Evolutionary conservation across 2,329 filamentous ascomycete genomes (phyloP), one percentile per base, ranked within the genome.

Genomic region (Aspergillus eucalypticola): DNA sequence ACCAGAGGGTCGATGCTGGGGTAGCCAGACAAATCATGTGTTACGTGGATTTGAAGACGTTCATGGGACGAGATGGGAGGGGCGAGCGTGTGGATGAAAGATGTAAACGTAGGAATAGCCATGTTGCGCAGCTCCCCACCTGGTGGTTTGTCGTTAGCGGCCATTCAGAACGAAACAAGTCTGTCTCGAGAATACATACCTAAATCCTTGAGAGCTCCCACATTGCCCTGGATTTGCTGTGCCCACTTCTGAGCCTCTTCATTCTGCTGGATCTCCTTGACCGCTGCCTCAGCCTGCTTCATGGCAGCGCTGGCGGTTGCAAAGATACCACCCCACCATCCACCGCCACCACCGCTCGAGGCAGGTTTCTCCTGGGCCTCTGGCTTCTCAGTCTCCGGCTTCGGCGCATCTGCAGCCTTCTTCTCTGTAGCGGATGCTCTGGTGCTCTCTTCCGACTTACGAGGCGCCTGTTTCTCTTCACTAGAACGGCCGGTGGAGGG

Each of bases 171-270:
- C 17, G 11, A 11, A 15, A 38, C 4, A 4, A 6, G 48, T 38
- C 42, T 10, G 17, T 52, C 44, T 1, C 50, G 5, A 11, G 5
- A 54, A 8, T 76, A 32, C 11, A 35, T 84, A 94, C 92, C 90
- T 63, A 94, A 81, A 57, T 88, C 90, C 67, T 86, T 86, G 44
- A 98, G 81, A 32, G 87, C 88, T 48, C 89, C 90, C 52, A 96
- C 90, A 73, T 96, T 96, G 61, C 92, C 93, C 71, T 89, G 89
- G 58, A 98, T 90, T 75, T 98, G 94, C 56, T 96, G 91, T 1
- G 93, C 91, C 92, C 94, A 99, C 75, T 91, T 90, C 80, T 94
- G 93, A 54, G 94, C 95, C 76, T 99, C 95, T 73, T 98, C 92
- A 70, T 96, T 97, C 73, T 95, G 89, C 75, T 96, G 91, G 51